A percentile compares a stretch with the other conserved stretches of the same genome.
Conservation (phyloP, 768 basidiomycete species). For the Leccinum rimulosum region DNA sequence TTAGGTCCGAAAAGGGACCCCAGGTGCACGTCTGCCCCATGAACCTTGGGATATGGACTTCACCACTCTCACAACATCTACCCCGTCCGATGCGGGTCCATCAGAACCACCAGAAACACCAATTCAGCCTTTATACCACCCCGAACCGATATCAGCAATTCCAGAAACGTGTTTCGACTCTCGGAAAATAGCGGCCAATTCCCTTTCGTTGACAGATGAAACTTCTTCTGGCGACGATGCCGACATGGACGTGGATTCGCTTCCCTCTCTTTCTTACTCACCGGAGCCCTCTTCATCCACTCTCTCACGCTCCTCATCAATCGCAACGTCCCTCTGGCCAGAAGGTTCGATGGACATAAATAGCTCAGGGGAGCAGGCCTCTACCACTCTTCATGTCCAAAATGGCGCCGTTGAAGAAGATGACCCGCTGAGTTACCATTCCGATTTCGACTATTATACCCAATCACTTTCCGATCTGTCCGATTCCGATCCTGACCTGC, state of each 20-base stretch:
- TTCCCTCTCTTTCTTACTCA: constrained; percentile 34
- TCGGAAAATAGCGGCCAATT: constrained; percentile 9
- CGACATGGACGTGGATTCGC: constrained; percentile 32
- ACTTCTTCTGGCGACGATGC: constrained; percentile 22
- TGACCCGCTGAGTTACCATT: constrained; percentile 35
- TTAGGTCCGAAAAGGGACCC: constrained; percentile 40
- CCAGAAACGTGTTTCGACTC: constrained; percentile 6
- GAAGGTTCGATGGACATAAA: constrained; percentile 19
- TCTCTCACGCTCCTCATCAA: constrained; percentile 44
- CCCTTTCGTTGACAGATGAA: constrained; percentile 19
- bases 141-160: background rate
- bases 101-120: constrained; percentile 4
- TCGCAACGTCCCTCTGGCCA: constrained; percentile 34
- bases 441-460: constrained; percentile 37
- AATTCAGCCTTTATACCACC: background rate
- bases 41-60: constrained; percentile 40
- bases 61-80: background rate
- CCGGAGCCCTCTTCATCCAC: constrained; percentile 35
- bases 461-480: constrained; percentile 31
- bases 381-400: constrained; percentile 1
- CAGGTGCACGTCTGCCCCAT: constrained; percentile 41
- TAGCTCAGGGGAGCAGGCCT: constrained; percentile 8
- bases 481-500: constrained; percentile 28
- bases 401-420: constrained; percentile 22
- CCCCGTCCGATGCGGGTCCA: background rate